These are phyloP conservation scores for Ganoderma resinaceum DNA, from an alignment of 1,284 basidiomycete genomes.

Conservation along the genomic window DNA sequence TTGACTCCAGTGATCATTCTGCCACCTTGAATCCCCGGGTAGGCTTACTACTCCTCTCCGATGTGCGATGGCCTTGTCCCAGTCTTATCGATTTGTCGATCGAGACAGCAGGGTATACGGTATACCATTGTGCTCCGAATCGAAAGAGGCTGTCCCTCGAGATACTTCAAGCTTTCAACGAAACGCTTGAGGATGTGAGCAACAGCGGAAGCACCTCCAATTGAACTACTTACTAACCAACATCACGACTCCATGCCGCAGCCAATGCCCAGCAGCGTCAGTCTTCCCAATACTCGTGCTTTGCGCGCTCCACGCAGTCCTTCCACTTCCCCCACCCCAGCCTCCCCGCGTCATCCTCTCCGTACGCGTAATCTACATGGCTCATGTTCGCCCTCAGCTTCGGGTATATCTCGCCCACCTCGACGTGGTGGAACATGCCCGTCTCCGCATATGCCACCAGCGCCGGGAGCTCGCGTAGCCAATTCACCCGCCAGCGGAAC, in stretches of 20 bases:
- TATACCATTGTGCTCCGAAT: too few relatives aligned
- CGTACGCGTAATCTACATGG: neutral
- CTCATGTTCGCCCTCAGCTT: neutral
- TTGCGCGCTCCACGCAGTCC: neutral
- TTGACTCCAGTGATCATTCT: too few relatives aligned
- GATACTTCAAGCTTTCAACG: too few relatives aligned
- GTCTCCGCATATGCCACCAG: neutral
- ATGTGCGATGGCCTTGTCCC: slow-evolving; percentile 71
- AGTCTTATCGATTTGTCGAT: slow-evolving; percentile 47
- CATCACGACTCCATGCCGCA: too few relatives aligned
- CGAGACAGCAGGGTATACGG: neutral
- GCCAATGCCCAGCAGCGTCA: too few relatives aligned
- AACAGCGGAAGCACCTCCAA: too few relatives aligned
- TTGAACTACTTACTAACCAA: too few relatives aligned
- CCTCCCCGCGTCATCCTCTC: neutral
- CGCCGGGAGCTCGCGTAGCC: neutral
- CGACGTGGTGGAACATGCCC: neutral
- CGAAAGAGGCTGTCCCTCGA: too few relatives aligned
- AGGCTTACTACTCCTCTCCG: slow-evolving; percentile 52
- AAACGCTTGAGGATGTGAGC: too few relatives aligned
- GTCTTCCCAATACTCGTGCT: neutral
- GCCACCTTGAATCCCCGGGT: too few relatives aligned
- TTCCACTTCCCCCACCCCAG: neutral
- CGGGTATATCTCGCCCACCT: neutral
- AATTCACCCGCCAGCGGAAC: neutral